Percentiles rank a stretch among this genome's conserved stretches.
Evolutionary conservation across 2,329 filamentous ascomycete genomes (phyloP).

Genomic region (Sphaerulina populicola): DNA sequence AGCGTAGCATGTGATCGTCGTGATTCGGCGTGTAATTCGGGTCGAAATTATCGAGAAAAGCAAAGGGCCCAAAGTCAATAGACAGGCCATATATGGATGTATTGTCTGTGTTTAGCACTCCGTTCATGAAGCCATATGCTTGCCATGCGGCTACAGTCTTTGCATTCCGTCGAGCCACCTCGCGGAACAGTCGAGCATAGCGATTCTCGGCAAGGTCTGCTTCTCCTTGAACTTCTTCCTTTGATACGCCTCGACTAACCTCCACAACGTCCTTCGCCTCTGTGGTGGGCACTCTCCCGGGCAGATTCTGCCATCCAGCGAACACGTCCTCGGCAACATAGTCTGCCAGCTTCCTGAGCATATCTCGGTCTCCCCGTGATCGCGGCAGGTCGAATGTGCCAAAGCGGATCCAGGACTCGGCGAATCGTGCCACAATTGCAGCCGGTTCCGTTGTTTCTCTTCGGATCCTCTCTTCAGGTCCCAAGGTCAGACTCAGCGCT

Average conservation of each 20-base stretch:
- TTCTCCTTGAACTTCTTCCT: slow-evolving; percentile 54
- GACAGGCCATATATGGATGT: slow-evolving; percentile 83
- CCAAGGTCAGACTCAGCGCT: slow-evolving; percentile 70
- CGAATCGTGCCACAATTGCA: slow-evolving; percentile 86
- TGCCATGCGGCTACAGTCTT: slow-evolving; percentile 88
- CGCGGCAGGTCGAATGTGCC: slow-evolving; percentile 95
- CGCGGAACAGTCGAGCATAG: slow-evolving; percentile 77
- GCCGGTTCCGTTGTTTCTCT: slow-evolving; percentile 80
- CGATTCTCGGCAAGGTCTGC: slow-evolving; percentile 68
- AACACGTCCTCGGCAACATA: slow-evolving; percentile 86
- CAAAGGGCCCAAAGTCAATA: slow-evolving; percentile 93
- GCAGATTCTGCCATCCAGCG: slow-evolving; percentile 76
- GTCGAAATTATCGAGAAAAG: slow-evolving; percentile 96
- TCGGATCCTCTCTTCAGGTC: slow-evolving; percentile 63
- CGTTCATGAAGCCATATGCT: slow-evolving; percentile 98
- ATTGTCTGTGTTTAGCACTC: slow-evolving; percentile 95
- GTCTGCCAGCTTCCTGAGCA: slow-evolving; percentile 66
- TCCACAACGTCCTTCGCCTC: slow-evolving; percentile 45
- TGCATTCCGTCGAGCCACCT: slow-evolving; percentile 78
- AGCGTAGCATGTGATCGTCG: slow-evolving; percentile 79
- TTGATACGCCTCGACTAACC: slow-evolving; percentile 32
- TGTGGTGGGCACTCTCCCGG: slow-evolving; percentile 46
- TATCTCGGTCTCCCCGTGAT: slow-evolving; percentile 65
- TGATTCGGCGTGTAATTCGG: slow-evolving; percentile 93
- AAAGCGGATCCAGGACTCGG: slow-evolving; percentile 81